Percentiles rank a stretch among this genome's conserved stretches.
Conservation (phyloP, 225 moss, liverwort and hornwort species). For the Lunularia cruciata region DNA sequence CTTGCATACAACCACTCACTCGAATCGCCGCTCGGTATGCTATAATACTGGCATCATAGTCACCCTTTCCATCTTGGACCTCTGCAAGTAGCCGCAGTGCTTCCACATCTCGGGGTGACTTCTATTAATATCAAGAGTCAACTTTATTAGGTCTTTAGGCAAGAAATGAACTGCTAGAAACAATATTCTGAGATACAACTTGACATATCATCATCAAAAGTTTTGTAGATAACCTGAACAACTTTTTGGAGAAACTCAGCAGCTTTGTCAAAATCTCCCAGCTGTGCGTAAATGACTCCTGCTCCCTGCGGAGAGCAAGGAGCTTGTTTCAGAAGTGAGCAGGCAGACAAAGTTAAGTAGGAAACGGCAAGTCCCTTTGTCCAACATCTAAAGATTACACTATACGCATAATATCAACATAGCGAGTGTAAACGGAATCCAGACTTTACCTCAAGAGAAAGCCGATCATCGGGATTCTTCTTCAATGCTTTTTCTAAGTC, state of each 20-base stretch:
- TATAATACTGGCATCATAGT: slow-evolving; percentile 67
- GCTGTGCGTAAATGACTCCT: slow-evolving; percentile 84
- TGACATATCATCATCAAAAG: too few relatives aligned
- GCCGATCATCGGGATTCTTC: slow-evolving; percentile 66
- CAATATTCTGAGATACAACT: too few relatives aligned
- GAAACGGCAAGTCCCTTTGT: too few relatives aligned
- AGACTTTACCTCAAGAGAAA: slow-evolving; percentile 69
- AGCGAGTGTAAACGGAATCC: background rate
- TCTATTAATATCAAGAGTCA: too few relatives aligned
- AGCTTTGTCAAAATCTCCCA: slow-evolving; percentile 90
- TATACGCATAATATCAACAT: background rate
- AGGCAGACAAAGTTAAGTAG: background rate
- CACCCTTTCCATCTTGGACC: slow-evolving; percentile 72
- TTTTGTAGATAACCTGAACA: too few relatives aligned
- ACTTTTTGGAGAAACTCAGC: slow-evolving; percentile 72
- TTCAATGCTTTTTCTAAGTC: slow-evolving; percentile 66
- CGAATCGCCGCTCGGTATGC: slow-evolving; percentile 71
- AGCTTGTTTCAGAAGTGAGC: background rate
- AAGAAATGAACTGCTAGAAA: too few relatives aligned
- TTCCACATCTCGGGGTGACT: slow-evolving; percentile 67
- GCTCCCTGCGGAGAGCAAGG: slow-evolving; percentile 55
- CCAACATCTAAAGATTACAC: background rate
- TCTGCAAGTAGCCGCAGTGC: slow-evolving; percentile 84
- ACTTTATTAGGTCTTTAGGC: too few relatives aligned
- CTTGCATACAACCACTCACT: slow-evolving; percentile 36